These are phyloP conservation scores for Ceratobasidium sp. DNA, from an alignment of 1,284 basidiomycete species.

Conservation along the genomic window DNA sequence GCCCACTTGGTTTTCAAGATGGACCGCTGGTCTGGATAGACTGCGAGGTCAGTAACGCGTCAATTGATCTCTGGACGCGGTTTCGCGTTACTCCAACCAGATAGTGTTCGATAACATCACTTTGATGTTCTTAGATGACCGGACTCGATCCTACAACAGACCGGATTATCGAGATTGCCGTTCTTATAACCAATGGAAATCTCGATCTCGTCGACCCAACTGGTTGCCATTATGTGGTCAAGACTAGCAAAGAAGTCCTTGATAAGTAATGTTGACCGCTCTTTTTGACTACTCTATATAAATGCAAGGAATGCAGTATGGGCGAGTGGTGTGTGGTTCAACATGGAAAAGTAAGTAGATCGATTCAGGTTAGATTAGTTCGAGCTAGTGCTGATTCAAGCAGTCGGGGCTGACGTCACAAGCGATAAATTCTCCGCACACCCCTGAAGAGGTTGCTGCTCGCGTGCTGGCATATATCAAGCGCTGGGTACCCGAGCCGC, in stretches of 20 bases:
- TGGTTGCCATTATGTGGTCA: constrained; percentile 79
- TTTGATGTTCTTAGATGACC: constrained; percentile 69
- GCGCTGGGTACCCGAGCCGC: constrained; percentile 75
- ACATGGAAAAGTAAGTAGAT: constrained; percentile 70
- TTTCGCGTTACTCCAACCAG: not conserved
- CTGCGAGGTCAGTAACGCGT: constrained; percentile 66
- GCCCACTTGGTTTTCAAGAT: constrained; percentile 58
- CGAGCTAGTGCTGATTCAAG: not conserved
- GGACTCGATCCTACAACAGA: constrained; percentile 73
- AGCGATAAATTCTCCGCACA: constrained; percentile 73
- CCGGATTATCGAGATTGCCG: constrained; percentile 79
- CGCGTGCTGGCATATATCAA: constrained; percentile 76
- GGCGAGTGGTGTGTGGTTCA: constrained; percentile 80
- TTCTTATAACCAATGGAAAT: constrained; percentile 85
- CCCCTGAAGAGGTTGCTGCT: constrained; percentile 67
- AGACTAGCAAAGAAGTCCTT: constrained; percentile 71
- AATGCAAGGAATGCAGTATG: constrained; percentile 67
- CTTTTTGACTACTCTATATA: constrained; percentile 6
- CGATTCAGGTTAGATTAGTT: not conserved
- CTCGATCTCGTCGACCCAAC: constrained; percentile 75
- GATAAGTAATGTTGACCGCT: constrained; percentile 67
- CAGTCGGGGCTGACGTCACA: constrained; percentile 80
- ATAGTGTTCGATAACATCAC: no score
- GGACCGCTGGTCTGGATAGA: constrained; percentile 90
- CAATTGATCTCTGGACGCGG: not conserved